Evolutionary conservation across 2,329 filamentous ascomycete species (phyloP).

Genomic region (Cladophialophora psammophila): DNA sequence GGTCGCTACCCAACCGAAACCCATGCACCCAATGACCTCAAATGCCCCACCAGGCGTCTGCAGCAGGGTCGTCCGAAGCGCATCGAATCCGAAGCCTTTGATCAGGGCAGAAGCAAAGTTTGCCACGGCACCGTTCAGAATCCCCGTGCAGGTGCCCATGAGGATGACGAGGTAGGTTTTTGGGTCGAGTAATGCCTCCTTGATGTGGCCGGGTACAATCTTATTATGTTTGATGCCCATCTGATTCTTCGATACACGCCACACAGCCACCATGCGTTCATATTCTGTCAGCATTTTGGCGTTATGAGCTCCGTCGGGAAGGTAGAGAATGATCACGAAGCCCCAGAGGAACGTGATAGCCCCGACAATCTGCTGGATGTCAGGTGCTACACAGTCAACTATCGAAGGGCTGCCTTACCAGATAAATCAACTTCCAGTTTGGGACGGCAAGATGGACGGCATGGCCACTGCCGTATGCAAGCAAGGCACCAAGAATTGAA

Average conservation of each 20-base stretch:
- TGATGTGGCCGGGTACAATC: slow-evolving; percentile 47
- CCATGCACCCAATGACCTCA: slow-evolving; percentile 41
- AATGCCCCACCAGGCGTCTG: slow-evolving; percentile 48
- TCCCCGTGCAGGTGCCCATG: slow-evolving; percentile 54
- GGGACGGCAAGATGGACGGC: slow-evolving; percentile 40
- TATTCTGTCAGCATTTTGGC: slow-evolving; percentile 50
- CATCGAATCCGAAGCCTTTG: slow-evolving; percentile 53
- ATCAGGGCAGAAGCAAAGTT: slow-evolving; percentile 59
- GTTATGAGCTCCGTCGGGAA: slow-evolving; percentile 50
- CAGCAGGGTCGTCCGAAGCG: slow-evolving; percentile 46
- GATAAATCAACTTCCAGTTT: slow-evolving; percentile 52
- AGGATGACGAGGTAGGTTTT: slow-evolving; percentile 50
- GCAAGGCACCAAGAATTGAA: slow-evolving; percentile 48
- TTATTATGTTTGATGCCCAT: slow-evolving; percentile 51
- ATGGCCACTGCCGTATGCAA: slow-evolving; percentile 48
- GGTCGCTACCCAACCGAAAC: slow-evolving; percentile 32
- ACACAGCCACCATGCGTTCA: slow-evolving; percentile 51
- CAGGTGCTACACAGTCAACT: background rate
- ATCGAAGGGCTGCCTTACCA: slow-evolving; percentile 34
- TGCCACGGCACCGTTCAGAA: slow-evolving; percentile 59
- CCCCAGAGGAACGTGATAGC: slow-evolving; percentile 55
- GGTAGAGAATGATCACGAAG: slow-evolving; percentile 44
- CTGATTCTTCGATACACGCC: slow-evolving; percentile 52
- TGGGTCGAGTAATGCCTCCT: slow-evolving; percentile 52
- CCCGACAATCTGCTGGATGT: slow-evolving; percentile 45